Percentiles rank a stretch among this genome's conserved stretches.
Conservation (phyloP, 306 rosid species). For the Quercus dentata region DNA sequence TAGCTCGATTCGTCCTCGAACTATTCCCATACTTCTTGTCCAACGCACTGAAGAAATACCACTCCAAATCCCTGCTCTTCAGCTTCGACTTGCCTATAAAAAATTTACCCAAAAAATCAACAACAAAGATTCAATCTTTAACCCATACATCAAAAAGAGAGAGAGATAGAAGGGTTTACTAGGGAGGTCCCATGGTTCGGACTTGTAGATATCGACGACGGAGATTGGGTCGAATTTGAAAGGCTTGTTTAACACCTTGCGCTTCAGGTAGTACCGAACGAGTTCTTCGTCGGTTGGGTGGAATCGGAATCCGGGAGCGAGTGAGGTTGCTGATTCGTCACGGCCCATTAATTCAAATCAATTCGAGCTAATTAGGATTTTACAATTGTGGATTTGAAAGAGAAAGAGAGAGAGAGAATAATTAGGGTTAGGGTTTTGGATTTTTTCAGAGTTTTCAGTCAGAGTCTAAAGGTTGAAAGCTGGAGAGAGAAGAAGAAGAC, state of each 20-base stretch:
- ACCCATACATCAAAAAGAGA: neutral
- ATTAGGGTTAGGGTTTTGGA: too few relatives aligned
- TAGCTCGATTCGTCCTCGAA: constrained; percentile 84
- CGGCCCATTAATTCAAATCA: constrained; percentile 32
- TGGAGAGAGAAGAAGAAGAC: neutral
- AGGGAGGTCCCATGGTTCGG: constrained; percentile 96
- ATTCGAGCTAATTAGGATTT: neutral
- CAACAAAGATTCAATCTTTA: neutral
- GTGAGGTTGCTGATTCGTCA: constrained; percentile 28
- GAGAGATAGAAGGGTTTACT: constrained; percentile 30
- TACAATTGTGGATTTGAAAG: constrained; percentile 16
- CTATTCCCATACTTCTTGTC: constrained; percentile 85
- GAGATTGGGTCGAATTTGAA: constrained; percentile 56
- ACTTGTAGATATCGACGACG: constrained; percentile 66
- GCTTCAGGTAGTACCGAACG: constrained; percentile 66
- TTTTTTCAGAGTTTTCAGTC: neutral
- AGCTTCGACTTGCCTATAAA: constrained; percentile 59
- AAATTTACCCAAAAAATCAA: neutral
- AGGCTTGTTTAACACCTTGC: constrained; percentile 50
- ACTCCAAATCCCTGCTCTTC: constrained; percentile 75
- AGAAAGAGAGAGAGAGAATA: neutral
- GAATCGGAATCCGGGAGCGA: constrained; percentile 91
- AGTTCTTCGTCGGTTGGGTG: constrained; percentile 95
- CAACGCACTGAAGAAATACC: constrained; percentile 83
- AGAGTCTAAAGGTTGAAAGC: neutral